Percentiles rank a stretch among this genome's conserved stretches.
phyloP scores from a whole-genome alignment of 352 stramenopile genomes.

The Globisporangium nagaii region DNA sequence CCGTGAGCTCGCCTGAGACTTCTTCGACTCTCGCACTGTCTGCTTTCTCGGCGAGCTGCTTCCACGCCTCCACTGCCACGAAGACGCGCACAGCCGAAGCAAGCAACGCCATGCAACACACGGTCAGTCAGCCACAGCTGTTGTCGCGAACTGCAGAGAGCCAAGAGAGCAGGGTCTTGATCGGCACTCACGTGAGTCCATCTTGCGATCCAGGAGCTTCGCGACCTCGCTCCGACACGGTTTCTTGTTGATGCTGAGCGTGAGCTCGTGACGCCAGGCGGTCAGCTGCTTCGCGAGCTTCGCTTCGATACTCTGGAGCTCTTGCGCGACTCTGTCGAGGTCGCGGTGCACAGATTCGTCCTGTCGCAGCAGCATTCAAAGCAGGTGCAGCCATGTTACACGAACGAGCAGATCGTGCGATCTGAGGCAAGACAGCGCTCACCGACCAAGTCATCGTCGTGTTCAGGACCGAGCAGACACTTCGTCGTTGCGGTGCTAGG shows the following conservation, averaged over 20 bases:
- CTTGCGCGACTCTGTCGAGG: slow-evolving; percentile 1
- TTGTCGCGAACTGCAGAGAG: too few relatives aligned
- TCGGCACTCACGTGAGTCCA: slow-evolving; percentile 38
- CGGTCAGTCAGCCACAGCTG: too few relatives aligned
- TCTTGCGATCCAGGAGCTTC: slow-evolving; percentile 33
- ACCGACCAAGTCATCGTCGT: background rate
- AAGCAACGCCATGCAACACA: too few relatives aligned
- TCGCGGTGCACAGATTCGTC: slow-evolving; percentile 11
- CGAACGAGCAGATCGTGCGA: too few relatives aligned
- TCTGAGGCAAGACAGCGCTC: too few relatives aligned
- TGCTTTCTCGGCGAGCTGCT: slow-evolving; percentile 33
- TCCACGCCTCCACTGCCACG: slow-evolving; percentile 26
- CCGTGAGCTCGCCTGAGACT: slow-evolving; percentile 16
- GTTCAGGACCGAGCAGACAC: background rate
- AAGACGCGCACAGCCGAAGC: background rate
- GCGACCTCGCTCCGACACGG: slow-evolving; percentile 20
- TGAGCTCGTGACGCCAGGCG: slow-evolving; percentile 18
- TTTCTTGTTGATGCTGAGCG: slow-evolving; percentile 14
- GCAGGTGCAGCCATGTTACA: too few relatives aligned
- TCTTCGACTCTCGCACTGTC: slow-evolving; percentile 25
- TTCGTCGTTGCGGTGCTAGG: background rate
- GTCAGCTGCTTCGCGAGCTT: slow-evolving; percentile 16
- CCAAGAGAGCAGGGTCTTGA: too few relatives aligned
- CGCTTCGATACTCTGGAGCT: slow-evolving; percentile 15
- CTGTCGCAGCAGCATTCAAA: too few relatives aligned